These are phyloP conservation scores for Colletotrichum tofieldiae DNA, from an alignment of 2,329 filamentous ascomycete genomes.

Conservation along the genomic window DNA sequence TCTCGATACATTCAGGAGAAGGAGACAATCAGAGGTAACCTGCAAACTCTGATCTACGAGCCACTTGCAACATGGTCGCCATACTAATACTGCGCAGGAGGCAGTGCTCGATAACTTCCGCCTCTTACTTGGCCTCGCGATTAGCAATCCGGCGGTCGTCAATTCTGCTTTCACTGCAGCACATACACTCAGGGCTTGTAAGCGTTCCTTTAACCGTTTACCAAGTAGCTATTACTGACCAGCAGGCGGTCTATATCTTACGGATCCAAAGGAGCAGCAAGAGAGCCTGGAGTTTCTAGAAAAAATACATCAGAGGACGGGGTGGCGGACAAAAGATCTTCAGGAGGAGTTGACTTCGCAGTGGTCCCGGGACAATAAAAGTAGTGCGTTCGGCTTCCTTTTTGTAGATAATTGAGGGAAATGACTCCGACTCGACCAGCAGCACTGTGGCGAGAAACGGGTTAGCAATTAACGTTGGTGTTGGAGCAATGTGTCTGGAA, in stretches of 20 bases:
- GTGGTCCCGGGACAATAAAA: constrained; percentile 18
- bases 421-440: neutral
- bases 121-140: constrained; percentile 47
- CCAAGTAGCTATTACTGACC: neutral
- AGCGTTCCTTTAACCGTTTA: neutral
- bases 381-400: constrained; percentile 13
- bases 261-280: constrained; percentile 19
- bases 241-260: constrained; percentile 17
- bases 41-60: too few relatives aligned
- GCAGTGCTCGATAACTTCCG: constrained; percentile 46
- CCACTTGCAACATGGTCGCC: neutral
- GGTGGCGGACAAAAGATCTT: constrained; percentile 28
- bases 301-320: constrained; percentile 9
- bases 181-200: constrained; percentile 48
- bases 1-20: constrained; percentile 45
- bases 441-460: neutral
- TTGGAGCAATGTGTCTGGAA: too few relatives aligned
- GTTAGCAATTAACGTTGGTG: too few relatives aligned
- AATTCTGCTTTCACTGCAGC: constrained; percentile 49
- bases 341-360: constrained; percentile 4
- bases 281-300: constrained; percentile 22
- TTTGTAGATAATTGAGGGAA: neutral
- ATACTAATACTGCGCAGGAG: constrained; percentile 37
- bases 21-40: constrained; percentile 45
- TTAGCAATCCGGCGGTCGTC: constrained; percentile 47